Conservation (phyloP, 257 asterid genomes). For the Parsonsia alboflavescens region DNA sequence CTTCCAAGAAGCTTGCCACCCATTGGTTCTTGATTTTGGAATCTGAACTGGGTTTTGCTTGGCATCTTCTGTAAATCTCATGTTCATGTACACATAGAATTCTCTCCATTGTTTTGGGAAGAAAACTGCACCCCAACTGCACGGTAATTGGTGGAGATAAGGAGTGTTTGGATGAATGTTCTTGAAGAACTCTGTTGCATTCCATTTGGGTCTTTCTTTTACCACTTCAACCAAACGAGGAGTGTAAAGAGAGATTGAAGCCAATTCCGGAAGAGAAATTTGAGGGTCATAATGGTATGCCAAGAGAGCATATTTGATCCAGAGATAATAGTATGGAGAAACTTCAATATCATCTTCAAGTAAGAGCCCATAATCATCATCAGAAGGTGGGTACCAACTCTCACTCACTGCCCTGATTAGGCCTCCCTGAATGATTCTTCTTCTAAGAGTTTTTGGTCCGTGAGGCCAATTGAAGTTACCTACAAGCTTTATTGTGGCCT, state of each 20-base stretch:
- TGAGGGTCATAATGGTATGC: conserved; percentile 90
- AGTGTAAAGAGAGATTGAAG: conserved; percentile 85
- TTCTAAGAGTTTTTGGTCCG: conserved; percentile 65
- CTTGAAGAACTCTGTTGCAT: conserved; percentile 69
- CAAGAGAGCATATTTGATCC: conserved; percentile 84
- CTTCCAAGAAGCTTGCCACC: conserved; percentile 99
- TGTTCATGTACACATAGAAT: conserved; percentile 91
- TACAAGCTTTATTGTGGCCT: conserved; percentile 58
- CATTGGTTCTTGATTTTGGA: conserved; percentile 90
- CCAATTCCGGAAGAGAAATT: conserved; percentile 72
- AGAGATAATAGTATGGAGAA: conserved; percentile 81
- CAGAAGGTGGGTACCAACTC: conserved; percentile 92
- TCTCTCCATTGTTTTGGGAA: conserved; percentile 96
- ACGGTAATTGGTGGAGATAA: conserved; percentile 88
- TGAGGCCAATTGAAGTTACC: conserved; percentile 75
- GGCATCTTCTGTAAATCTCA: conserved; percentile 77
- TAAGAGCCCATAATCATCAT: conserved; percentile 74
- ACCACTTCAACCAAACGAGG: conserved; percentile 90
- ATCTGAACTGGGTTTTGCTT: conserved; percentile 88
- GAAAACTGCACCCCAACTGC: conserved; percentile 96
- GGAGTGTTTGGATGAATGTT: conserved; percentile 86
- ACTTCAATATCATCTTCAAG: conserved; percentile 95
- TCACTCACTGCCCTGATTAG: conserved; percentile 87
- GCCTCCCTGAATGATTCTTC: conserved; percentile 94
- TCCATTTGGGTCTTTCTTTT: conserved; percentile 94